Conservation (phyloP, 2,329 filamentous ascomycete genomes). For the Penicillium brevicompactum region DNA sequence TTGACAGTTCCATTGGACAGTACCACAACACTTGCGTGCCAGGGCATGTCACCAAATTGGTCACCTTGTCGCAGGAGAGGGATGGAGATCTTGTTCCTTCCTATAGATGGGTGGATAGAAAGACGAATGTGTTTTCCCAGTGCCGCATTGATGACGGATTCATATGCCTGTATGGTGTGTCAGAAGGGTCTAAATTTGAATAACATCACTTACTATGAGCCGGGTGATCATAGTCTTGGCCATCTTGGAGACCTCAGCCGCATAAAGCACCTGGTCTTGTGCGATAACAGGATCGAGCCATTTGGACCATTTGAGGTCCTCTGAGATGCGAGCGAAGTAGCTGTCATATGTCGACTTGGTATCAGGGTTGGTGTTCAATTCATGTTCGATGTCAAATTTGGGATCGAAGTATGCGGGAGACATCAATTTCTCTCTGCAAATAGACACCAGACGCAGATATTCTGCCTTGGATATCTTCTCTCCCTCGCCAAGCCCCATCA, state of each 20-base stretch:
- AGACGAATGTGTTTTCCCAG: constrained; percentile 8
- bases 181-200: not conserved
- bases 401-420: constrained; percentile 7
- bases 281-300: constrained; percentile 3
- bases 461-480: constrained; percentile 4
- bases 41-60: constrained; percentile 8
- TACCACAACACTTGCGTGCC: constrained; percentile 9
- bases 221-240: constrained; percentile 9
- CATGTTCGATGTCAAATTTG: constrained; percentile 2
- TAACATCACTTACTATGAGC: constrained; percentile 1
- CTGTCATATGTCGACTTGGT: constrained; percentile 7
- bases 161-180: not conserved
- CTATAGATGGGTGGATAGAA: constrained; percentile 9
- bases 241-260: constrained; percentile 3
- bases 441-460: constrained; percentile 6
- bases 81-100: constrained; percentile 8
- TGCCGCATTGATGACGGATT: constrained; percentile 3
- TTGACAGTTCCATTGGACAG: constrained; percentile 3
- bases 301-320: constrained; percentile 10
- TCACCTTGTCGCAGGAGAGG: constrained; percentile 7
- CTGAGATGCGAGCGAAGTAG: constrained; percentile 10
- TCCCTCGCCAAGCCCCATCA: constrained; percentile 2
- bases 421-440: constrained; percentile 9
- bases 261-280: constrained; percentile 1
- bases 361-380: constrained; percentile 7